Conservation (phyloP, 2,329 filamentous ascomycete genomes). For the Pseudogymnoascus sp. region DNA sequence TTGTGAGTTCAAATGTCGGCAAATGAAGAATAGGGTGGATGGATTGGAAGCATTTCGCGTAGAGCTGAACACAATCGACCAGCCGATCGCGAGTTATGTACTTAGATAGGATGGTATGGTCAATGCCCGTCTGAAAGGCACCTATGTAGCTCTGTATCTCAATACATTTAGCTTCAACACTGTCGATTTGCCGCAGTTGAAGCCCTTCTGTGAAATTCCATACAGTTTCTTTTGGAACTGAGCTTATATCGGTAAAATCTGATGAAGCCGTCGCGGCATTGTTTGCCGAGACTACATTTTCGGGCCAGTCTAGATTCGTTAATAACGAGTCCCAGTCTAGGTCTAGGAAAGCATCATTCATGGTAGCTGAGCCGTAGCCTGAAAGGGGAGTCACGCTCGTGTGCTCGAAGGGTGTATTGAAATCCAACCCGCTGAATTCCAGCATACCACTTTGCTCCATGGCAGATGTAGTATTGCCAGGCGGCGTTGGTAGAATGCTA, state of each 20-base stretch:
- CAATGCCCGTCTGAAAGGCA: neutral
- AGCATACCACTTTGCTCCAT: neutral
- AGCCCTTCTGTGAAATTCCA: constrained; percentile 2
- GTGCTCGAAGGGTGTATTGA: neutral
- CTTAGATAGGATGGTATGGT: neutral
- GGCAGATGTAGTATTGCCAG: neutral
- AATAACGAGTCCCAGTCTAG: neutral
- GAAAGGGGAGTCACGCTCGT: neutral
- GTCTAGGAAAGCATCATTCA: neutral
- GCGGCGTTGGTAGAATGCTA: neutral
- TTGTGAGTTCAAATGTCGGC: neutral
- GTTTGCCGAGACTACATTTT: neutral
- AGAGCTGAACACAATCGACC: neutral
- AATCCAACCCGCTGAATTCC: neutral
- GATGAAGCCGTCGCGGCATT: neutral
- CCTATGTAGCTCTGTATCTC: neutral
- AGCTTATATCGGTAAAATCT: neutral
- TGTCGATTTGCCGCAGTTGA: neutral
- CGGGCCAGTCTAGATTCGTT: neutral
- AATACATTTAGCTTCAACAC: neutral
- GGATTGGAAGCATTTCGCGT: neutral
- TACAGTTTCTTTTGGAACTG: neutral
- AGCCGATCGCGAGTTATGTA: neutral
- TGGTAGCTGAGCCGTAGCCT: neutral
- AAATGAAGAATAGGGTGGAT: neutral